Conservation (phyloP, 768 basidiomycete genomes). For the Podaxis mareebaensis region DNA sequence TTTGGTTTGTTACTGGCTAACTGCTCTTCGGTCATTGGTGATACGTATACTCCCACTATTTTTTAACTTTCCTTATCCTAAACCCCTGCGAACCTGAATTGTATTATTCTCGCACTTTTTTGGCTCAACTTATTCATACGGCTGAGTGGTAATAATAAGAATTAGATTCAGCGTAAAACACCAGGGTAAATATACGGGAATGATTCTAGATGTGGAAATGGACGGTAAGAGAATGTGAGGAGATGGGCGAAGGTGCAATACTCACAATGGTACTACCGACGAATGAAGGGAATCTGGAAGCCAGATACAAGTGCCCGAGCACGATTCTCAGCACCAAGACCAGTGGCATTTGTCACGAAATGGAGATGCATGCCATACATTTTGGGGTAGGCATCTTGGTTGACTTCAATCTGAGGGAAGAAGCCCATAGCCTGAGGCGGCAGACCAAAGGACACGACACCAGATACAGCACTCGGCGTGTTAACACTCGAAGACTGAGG, state of each 20-base stretch:
- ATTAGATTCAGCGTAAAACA: conserved; percentile 6
- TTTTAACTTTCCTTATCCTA: neutral
- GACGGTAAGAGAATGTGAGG: neutral
- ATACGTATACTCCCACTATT: neutral
- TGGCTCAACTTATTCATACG: neutral
- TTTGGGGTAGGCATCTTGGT: conserved; percentile 85
- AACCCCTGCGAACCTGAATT: neutral
- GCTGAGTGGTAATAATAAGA: conserved; percentile 12
- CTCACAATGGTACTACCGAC: conserved; percentile 36
- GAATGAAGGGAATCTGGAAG: conserved; percentile 85
- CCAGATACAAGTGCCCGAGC: conserved; percentile 87
- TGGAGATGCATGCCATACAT: conserved; percentile 92
- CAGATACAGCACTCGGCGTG: conserved; percentile 76
- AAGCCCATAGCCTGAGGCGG: conserved; percentile 81
- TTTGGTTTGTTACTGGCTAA: neutral
- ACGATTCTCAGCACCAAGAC: conserved; percentile 86
- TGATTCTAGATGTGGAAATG: neutral
- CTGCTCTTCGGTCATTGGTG: neutral
- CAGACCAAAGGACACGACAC: conserved; percentile 89
- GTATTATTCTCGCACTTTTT: neutral
- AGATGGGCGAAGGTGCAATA: neutral
- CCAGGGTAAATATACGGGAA: conserved; percentile 7
- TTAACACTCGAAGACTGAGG: conserved; percentile 66
- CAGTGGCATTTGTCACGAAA: conserved; percentile 86
- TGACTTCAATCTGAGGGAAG: conserved; percentile 97